A percentile compares a stretch with the other conserved stretches of the same genome.
Conservation (phyloP, 192 early-diverging fungal species). For the Coemansia sp. region DNA sequence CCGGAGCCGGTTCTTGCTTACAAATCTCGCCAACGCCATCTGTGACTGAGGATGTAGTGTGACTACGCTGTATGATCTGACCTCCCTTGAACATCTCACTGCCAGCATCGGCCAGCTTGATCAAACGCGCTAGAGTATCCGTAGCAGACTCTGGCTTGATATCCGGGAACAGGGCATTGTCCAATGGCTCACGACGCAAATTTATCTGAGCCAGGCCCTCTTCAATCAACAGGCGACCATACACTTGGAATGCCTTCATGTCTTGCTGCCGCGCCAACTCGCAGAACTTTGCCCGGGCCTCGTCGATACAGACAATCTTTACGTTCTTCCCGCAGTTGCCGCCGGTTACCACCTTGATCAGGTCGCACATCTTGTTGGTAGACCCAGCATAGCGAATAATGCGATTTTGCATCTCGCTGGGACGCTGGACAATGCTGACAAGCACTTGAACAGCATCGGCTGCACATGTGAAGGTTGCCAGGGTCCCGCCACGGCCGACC, state of each 20-base stretch:
- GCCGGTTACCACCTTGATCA: constrained; percentile 45
- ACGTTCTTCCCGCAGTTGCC: constrained; percentile 37
- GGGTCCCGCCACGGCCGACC: constrained; percentile 49
- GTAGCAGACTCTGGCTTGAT: constrained; percentile 31
- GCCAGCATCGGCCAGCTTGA: constrained; percentile 2
- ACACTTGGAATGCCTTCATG: constrained; percentile 37
- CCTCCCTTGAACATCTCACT: constrained; percentile 1
- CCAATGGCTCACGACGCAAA: constrained; percentile 30
- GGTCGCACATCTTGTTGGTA: constrained; percentile 42
- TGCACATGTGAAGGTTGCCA: constrained; percentile 34
- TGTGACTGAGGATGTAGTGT: constrained; percentile 27
- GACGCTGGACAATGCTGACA: constrained; percentile 33
- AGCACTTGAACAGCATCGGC: constrained; percentile 28
- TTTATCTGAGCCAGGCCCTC: constrained; percentile 53
- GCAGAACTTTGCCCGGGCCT: constrained; percentile 37
- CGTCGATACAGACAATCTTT: constrained; percentile 35
- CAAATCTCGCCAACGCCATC: constrained; percentile 25
- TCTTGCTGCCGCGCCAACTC: constrained; percentile 38
- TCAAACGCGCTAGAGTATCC: constrained; percentile 26
- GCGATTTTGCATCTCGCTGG: constrained; percentile 42
- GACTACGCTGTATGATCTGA: constrained; percentile 18
- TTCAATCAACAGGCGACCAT: constrained; percentile 44
- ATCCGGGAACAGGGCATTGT: constrained; percentile 45
- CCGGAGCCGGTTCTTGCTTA: neutral
- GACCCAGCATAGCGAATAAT: constrained; percentile 38